Evolutionary conservation across 257 asterid genomes (phyloP), one percentile per base, ranked within the genome.

Genomic region (Catharanthus roseus): DNA sequence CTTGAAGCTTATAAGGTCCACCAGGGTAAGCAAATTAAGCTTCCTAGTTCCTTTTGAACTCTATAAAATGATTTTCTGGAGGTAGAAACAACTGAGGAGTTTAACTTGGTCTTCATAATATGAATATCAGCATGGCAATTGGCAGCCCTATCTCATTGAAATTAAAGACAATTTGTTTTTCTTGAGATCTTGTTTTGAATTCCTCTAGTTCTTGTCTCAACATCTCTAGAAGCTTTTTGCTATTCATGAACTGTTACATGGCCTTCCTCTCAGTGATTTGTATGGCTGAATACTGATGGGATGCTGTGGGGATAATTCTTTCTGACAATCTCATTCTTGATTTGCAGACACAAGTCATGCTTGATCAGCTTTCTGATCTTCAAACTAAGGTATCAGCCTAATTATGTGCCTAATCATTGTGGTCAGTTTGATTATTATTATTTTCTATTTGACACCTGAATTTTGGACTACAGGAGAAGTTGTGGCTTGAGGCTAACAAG

Each of bases 321-420:
- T 8, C 18, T 13, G 12, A 73, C 34, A 28, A n/a, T 54, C 47
- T 34, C 44, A 47, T 58, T 11, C 55, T 69, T 70, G 28, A 4
- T 65, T 44, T 77, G 77, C 90, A 93, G 98, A 90, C 97, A 58
- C 98, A 90, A 73, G 78, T 73, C 49, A 89, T 93, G 96, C 88
- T 93, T 15, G 98, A 93, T 80, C 90, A 89, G 83, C 97, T 93
- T 28, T 75, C 95, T 72, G 98, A 93, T 82, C 97, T 93, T 82
- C 95, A 90, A 78, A 76, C 90, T 44, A 90, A 93, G 98, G 98
- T 92, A 84, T 49, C n/a, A n/a, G 8, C 42, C 62, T 41, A 16
- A 74, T 68, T 49, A 24, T 50, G 47, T 73, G 16, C 18, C 6
- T 0, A 34, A 23, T 18, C 12, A n/a, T 58, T 33, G n/a, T 61